These are phyloP conservation scores for Kodamaea fungicola DNA, from an alignment of 1,139 yeast species.

Conservation along the genomic window DNA sequence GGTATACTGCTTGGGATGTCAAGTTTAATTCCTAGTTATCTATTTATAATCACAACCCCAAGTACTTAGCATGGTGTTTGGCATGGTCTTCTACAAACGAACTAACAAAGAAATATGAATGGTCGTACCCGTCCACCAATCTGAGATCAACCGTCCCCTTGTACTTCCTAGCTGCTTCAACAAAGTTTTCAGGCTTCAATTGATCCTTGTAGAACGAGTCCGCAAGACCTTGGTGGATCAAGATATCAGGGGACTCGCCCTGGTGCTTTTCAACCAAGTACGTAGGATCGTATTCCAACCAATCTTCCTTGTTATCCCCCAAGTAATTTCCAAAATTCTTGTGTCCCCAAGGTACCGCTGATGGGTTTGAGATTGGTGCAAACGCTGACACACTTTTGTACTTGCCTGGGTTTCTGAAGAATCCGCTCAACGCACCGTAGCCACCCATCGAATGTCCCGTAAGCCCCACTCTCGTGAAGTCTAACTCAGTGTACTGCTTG, in stretches of 20 bases:
- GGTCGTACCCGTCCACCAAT: constrained; percentile 83
- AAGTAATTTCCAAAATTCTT: constrained; percentile 80
- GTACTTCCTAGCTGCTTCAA: constrained; percentile 61
- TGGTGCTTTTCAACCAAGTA: constrained; percentile 56
- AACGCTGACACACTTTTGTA: constrained; percentile 87
- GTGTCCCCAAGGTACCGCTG: constrained; percentile 73
- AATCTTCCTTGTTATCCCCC: constrained; percentile 54
- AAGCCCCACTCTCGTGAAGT: constrained; percentile 60
- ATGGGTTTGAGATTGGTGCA: constrained; percentile 85
- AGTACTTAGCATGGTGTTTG: constrained; percentile 76
- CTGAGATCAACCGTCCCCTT: constrained; percentile 59
- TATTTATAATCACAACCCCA: constrained; percentile 41
- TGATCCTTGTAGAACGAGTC: constrained; percentile 77
- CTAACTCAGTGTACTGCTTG: constrained; percentile 47
- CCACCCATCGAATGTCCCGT: constrained; percentile 99
- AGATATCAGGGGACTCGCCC: constrained; percentile 53
- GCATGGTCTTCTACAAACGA: constrained; percentile 84
- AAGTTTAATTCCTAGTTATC: constrained; percentile 22
- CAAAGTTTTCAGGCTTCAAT: constrained; percentile 73
- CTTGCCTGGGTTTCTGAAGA: constrained; percentile 65
- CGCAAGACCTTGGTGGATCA: constrained; percentile 78
- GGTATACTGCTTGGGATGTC: constrained; percentile 50
- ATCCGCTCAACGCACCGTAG: constrained; percentile 83
- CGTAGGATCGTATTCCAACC: constrained; percentile 82
- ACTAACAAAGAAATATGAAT: constrained; percentile 82